Conservation (phyloP, 805 yeast species). For the Starmerella roubikii region DNA sequence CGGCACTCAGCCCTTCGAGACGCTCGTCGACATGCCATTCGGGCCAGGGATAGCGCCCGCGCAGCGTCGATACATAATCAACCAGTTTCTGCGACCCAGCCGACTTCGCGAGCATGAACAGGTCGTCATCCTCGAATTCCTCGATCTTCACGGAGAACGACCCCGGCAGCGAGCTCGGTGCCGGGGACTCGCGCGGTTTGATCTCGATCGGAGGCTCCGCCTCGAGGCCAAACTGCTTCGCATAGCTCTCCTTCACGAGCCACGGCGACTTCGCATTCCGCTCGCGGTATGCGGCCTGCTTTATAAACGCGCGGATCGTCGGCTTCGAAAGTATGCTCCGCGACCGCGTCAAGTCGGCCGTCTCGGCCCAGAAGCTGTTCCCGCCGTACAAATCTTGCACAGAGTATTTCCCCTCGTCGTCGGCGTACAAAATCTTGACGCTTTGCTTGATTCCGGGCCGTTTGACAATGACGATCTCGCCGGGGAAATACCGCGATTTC, state of each 20-base stretch:
- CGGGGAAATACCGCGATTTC: conserved; percentile 78
- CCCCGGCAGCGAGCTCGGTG: background rate
- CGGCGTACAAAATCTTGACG: background rate
- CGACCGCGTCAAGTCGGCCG: conserved; percentile 47
- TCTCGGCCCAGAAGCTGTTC: background rate
- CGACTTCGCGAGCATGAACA: conserved; percentile 10
- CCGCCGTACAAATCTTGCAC: background rate
- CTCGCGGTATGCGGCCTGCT: conserved; percentile 62
- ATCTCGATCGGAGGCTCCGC: conserved; percentile 14
- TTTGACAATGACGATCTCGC: conserved; percentile 63
- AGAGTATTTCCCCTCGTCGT: background rate
- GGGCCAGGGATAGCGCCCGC: conserved; percentile 15
- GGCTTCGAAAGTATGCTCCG: conserved; percentile 80
- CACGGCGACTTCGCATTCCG: conserved; percentile 88
- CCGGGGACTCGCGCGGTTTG: background rate
- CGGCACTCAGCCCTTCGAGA: conserved; percentile 5
- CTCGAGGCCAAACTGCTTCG: conserved; percentile 47
- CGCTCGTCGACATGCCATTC: conserved; percentile 15
- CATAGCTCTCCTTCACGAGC: conserved; percentile 74
- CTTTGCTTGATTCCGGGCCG: conserved; percentile 22
- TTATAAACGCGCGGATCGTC: conserved; percentile 76
- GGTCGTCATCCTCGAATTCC: conserved; percentile 9
- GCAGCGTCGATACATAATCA: conserved; percentile 2
- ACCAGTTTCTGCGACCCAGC: conserved; percentile 7
- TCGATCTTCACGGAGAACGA: background rate